These are phyloP conservation scores for Castanea crenata DNA, from an alignment of 306 rosid genomes.

Conservation along the genomic window DNA sequence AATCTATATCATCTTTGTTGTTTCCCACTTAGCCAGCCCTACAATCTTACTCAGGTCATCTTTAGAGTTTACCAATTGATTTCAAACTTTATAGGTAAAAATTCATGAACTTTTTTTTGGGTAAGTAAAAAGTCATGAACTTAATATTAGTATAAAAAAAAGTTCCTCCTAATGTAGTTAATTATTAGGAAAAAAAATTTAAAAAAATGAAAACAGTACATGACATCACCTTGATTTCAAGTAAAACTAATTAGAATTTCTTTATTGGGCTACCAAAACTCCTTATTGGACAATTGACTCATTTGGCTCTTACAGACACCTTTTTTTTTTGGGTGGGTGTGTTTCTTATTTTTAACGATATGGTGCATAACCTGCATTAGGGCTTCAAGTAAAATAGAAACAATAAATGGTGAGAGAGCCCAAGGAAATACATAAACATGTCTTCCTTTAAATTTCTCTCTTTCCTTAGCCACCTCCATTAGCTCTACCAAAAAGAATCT, in stretches of 20 bases:
- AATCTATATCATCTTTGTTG: too few species aligned
- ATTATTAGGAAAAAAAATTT: neutral
- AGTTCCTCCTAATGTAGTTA: neutral
- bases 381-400: neutral
- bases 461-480: too few species aligned
- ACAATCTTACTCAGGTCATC: too few species aligned
- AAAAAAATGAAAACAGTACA: neutral
- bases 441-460: too few species aligned
- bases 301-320: neutral
- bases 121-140: too few species aligned
- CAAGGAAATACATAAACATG: neutral
- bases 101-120: too few species aligned
- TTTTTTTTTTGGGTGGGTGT: neutral
- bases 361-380: neutral
- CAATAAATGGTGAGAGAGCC: neutral
- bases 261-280: neutral
- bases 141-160: neutral
- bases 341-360: neutral
- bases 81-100: too few species aligned
- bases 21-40: too few species aligned
- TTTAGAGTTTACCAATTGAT: too few species aligned
- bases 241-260: too few species aligned
- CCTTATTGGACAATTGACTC: neutral
- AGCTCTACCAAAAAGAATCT: too few species aligned
- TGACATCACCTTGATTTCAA: neutral